These are phyloP conservation scores for Silene noctiflora DNA, from an alignment of 179 eudicot genomes.

Conservation along the genomic window DNA sequence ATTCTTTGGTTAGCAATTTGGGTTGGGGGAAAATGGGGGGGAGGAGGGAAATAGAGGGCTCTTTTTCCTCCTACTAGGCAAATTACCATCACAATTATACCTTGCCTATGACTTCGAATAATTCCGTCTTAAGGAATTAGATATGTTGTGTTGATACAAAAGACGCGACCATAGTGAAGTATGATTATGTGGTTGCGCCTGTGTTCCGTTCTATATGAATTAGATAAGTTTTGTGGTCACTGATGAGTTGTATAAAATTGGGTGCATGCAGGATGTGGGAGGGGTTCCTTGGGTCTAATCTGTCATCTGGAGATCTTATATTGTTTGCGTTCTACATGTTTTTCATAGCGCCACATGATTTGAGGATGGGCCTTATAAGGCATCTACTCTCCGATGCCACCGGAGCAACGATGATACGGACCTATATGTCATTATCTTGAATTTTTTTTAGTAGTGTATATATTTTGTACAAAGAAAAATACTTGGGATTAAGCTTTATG, in stretches of 20 bases:
- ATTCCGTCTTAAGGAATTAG: too few relatives aligned
- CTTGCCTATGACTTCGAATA: too few relatives aligned
- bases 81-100: too few relatives aligned
- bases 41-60: too few relatives aligned
- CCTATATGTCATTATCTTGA: conserved; percentile 50
- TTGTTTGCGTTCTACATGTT: conserved; percentile 90
- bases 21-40: too few relatives aligned
- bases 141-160: too few relatives aligned
- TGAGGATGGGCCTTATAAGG: conserved; percentile 72
- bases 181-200: too few relatives aligned
- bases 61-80: too few relatives aligned
- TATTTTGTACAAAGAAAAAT: not conserved
- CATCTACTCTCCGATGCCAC: conserved; percentile 95
- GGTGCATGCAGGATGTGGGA: conserved; percentile 91
- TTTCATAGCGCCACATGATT: conserved; percentile 71
- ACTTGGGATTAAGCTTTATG: conserved; percentile 4
- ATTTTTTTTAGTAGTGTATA: not conserved
- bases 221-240: not conserved
- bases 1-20: too few relatives aligned
- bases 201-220: too few relatives aligned
- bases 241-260: not conserved
- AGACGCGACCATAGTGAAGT: too few relatives aligned
- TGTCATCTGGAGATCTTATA: conserved; percentile 75
- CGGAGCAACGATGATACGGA: conserved; percentile 73
- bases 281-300: conserved; percentile 85